Evolutionary conservation across 305 asterid species (phyloP).

Genomic region (Withania somnifera): DNA sequence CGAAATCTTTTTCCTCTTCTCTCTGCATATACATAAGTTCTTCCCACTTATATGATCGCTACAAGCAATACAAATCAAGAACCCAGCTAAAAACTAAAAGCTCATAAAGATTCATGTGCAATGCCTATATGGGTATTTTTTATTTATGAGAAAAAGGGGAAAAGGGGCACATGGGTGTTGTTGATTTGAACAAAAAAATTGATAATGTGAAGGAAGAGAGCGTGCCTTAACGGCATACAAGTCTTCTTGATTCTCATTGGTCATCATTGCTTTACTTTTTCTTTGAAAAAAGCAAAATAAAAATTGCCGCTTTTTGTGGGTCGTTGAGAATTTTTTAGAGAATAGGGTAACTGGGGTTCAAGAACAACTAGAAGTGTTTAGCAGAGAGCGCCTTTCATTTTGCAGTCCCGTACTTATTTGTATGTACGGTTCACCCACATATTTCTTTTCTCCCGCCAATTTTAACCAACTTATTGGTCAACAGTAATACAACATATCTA

Average conservation of each 20-base stretch:
- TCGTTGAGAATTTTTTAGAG: background rate
- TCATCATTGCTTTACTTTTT: slow-evolving; percentile 29
- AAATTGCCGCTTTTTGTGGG: slow-evolving; percentile 13
- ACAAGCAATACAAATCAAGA: slow-evolving; percentile 1
- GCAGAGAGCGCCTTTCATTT: background rate
- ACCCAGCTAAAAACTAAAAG: slow-evolving; percentile 24
- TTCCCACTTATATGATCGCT: background rate
- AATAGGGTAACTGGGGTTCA: background rate
- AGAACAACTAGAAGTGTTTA: background rate
- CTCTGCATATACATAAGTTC: slow-evolving; percentile 50
- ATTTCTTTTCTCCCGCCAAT: background rate
- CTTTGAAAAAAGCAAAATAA: background rate
- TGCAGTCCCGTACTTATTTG: background rate
- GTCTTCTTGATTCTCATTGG: slow-evolving; percentile 23
- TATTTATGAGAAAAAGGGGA: background rate
- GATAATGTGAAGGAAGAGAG: slow-evolving; percentile 11
- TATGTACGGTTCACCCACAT: background rate
- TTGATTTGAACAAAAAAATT: slow-evolving; percentile 21
- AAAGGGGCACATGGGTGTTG: background rate
- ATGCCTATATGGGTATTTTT: background rate
- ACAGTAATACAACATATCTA: too few relatives aligned
- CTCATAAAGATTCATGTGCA: background rate
- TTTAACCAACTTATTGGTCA: background rate
- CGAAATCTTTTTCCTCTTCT: slow-evolving; percentile 70
- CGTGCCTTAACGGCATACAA: slow-evolving; percentile 35